phyloP scores from a whole-genome alignment of 2,329 filamentous ascomycete genomes.

The Aspergillus versicolor region DNA sequence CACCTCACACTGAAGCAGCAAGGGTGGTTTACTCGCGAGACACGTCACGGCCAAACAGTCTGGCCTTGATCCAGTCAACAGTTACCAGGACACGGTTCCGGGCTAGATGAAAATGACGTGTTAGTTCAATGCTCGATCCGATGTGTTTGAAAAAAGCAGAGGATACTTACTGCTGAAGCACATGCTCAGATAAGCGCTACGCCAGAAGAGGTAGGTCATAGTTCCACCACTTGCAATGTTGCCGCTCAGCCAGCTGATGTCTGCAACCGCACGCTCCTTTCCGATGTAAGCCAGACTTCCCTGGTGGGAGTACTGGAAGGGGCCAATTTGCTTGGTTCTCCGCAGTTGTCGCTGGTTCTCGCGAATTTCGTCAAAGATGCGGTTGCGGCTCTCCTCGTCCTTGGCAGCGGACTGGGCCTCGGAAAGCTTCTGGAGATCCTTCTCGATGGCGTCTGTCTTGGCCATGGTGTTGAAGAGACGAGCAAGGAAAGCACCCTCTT shows the following conservation, averaged over 20 bases:
- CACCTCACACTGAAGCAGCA: constrained; percentile 1
- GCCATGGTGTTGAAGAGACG: constrained; percentile 99
- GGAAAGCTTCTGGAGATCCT: constrained; percentile 69
- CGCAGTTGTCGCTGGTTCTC: constrained; percentile 80
- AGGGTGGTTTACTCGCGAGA: constrained; percentile 43
- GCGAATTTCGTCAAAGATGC: constrained; percentile 74
- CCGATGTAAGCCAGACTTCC: constrained; percentile 97
- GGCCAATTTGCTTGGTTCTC: constrained; percentile 89
- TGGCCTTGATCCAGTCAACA: constrained; percentile 96
- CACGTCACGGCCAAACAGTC: constrained; percentile 93
- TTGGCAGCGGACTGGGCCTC: constrained; percentile 66
- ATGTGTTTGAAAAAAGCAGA: not conserved
- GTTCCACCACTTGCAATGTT: constrained; percentile 92
- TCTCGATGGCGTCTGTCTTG: constrained; percentile 82
- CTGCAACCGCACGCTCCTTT: constrained; percentile 94
- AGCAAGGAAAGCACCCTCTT: constrained; percentile 93
- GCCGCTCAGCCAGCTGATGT: constrained; percentile 95
- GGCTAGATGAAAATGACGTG: constrained; percentile 50
- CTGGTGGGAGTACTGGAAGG: constrained; percentile 98
- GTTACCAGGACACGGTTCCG: constrained; percentile 92
- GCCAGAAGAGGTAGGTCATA: constrained; percentile 97
- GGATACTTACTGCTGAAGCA: constrained; percentile 91
- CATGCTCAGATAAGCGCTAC: constrained; percentile 97
- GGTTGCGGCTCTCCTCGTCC: constrained; percentile 57
- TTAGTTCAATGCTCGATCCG: constrained; percentile 10